Evolutionary conservation across 768 basidiomycete species (phyloP).

Genomic region (Tylopilus plumbeoviolaceoides): DNA sequence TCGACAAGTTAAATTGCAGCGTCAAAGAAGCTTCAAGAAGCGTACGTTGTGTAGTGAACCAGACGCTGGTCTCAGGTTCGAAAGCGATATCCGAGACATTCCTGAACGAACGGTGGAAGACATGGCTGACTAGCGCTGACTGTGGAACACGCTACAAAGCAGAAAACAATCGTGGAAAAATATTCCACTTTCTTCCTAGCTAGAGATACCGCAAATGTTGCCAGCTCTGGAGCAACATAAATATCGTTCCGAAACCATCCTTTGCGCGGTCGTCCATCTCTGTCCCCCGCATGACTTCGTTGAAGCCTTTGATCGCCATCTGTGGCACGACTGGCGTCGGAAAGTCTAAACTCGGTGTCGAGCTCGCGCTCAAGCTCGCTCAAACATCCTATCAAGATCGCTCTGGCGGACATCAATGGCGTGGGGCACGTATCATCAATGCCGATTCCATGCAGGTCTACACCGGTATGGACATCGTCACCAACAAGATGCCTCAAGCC

Average conservation of each 20-base stretch:
- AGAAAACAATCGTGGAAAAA: conserved; percentile 2
- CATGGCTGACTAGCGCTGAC: too few relatives aligned
- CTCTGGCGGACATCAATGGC: conserved; percentile 38
- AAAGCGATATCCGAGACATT: conserved; percentile 50
- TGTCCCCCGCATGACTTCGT: conserved; percentile 25
- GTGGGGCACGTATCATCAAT: conserved; percentile 78
- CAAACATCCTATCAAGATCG: conserved; percentile 21
- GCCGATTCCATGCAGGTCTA: conserved; percentile 99
- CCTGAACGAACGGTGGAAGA: conserved; percentile 33
- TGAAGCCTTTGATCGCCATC: conserved; percentile 72
- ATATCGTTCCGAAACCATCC: too few relatives aligned
- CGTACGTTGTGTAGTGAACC: conserved; percentile 67
- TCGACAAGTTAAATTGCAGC: conserved; percentile 9
- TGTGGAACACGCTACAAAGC: too few relatives aligned
- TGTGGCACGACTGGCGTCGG: conserved; percentile 96
- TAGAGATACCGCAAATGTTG: not conserved
- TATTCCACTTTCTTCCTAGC: not conserved
- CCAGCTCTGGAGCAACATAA: too few relatives aligned
- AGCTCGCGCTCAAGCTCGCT: conserved; percentile 67
- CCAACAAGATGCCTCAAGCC: conserved; percentile 80
- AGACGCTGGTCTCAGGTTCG: conserved; percentile 66
- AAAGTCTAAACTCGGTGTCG: conserved; percentile 88
- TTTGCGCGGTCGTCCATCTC: not conserved
- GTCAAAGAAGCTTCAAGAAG: not conserved
- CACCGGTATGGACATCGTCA: conserved; percentile 84